phyloP scores from a whole-genome alignment of 177 flowering plant species.

The Vitis hybrid region DNA sequence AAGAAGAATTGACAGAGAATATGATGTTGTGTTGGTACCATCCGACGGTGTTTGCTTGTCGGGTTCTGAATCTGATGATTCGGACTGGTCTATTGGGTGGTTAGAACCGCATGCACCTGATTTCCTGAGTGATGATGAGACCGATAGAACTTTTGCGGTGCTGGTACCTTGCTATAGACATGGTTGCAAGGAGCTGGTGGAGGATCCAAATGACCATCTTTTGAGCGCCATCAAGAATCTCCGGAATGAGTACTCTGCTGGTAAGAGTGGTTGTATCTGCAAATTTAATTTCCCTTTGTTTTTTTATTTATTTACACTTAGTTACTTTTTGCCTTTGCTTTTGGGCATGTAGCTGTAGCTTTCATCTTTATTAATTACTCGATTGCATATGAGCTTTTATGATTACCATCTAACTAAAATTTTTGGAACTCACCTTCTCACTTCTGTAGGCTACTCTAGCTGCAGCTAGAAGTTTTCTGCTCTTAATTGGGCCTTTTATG shows the following conservation, averaged over 20 bases:
- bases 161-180: constrained; percentile 61
- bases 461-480: too few relatives aligned
- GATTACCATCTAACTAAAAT: too few relatives aligned
- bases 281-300: background rate
- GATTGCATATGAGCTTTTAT: too few relatives aligned
- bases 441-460: too few relatives aligned
- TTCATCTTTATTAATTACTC: background rate
- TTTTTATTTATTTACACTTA: background rate
- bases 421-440: too few relatives aligned
- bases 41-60: constrained; percentile 52
- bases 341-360: background rate
- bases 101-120: constrained; percentile 61
- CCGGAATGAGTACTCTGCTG: constrained; percentile 37
- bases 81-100: constrained; percentile 73
- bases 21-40: constrained; percentile 54
- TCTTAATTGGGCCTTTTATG: too few relatives aligned
- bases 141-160: constrained; percentile 54
- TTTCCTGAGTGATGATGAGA: constrained; percentile 47
- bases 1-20: constrained; percentile 40
- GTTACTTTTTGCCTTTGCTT: background rate
- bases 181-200: constrained; percentile 33
- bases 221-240: constrained; percentile 38
- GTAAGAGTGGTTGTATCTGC: constrained; percentile 22
- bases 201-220: constrained; percentile 29
- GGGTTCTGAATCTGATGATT: constrained; percentile 60